These are phyloP conservation scores for Claviceps cyperi DNA, from an alignment of 2,329 filamentous ascomycete species.

Conservation along the genomic window DNA sequence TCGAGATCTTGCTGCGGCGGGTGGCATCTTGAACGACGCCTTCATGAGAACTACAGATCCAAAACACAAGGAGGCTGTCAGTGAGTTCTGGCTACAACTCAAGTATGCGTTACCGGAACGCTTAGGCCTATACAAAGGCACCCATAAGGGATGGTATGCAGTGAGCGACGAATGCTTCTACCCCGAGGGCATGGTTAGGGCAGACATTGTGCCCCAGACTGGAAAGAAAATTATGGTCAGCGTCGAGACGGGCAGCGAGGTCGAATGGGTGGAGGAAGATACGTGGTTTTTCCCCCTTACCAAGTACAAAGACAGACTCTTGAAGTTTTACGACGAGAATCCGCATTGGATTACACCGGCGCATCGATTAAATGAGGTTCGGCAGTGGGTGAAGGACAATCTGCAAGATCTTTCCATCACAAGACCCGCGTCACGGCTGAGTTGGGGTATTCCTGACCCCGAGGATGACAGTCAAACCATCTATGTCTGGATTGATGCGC, in stretches of 20 bases:
- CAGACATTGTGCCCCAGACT: constrained; percentile 62
- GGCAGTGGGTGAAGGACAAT: constrained; percentile 60
- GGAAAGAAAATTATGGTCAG: constrained; percentile 74
- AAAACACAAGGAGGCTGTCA: constrained; percentile 69
- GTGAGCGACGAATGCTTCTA: constrained; percentile 97
- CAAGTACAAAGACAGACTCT: constrained; percentile 60
- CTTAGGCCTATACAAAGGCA: constrained; percentile 68
- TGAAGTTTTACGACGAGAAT: constrained; percentile 67
- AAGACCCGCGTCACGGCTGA: constrained; percentile 59
- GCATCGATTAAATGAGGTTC: constrained; percentile 62
- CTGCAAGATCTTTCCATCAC: constrained; percentile 84
- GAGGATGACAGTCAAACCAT: constrained; percentile 77
- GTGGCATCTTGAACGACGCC: constrained; percentile 61
- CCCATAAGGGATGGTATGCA: constrained; percentile 92
- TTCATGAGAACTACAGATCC: constrained; percentile 87
- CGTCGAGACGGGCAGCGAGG: constrained; percentile 76
- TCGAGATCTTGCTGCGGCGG: constrained; percentile 53
- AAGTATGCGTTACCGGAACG: constrained; percentile 37
- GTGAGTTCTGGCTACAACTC: constrained; percentile 78
- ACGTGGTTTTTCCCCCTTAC: constrained; percentile 95
- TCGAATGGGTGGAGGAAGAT: constrained; percentile 84
- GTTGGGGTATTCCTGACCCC: constrained; percentile 83
- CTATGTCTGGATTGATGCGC: constrained; percentile 94
- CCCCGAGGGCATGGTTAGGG: constrained; percentile 58
- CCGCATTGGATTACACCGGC: constrained; percentile 63